Conservation (phyloP, 371 early-diverging fungal genomes). For the Mortierella sp. region DNA sequence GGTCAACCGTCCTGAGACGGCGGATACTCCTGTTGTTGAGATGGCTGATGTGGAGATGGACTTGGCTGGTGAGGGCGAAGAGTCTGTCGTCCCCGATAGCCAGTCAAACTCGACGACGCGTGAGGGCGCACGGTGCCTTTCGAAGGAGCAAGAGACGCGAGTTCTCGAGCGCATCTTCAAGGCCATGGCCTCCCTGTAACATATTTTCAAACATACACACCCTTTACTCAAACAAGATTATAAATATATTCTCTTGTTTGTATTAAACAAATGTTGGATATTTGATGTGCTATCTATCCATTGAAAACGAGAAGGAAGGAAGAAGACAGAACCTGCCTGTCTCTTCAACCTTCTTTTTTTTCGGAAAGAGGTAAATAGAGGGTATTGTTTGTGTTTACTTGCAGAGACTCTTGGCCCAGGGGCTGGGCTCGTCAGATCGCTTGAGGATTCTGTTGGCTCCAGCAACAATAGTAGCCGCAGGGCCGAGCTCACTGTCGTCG, state of each 20-base stretch:
- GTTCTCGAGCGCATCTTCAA: slow-evolving; percentile 37
- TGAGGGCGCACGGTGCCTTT: slow-evolving; percentile 14
- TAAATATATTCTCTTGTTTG: not conserved
- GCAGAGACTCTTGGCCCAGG: slow-evolving; percentile 44
- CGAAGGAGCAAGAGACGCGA: slow-evolving; percentile 40
- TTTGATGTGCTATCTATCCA: slow-evolving; percentile 11
- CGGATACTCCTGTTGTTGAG: not conserved
- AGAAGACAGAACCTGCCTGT: not conserved
- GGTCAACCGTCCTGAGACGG: slow-evolving; percentile 5
- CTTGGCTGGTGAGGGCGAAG: slow-evolving; percentile 10
- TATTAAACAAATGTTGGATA: slow-evolving; percentile 9
- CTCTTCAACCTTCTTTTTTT: not conserved
- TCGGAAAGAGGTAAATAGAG: not conserved
- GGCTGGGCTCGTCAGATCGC: slow-evolving; percentile 24
- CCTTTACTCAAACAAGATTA: not conserved
- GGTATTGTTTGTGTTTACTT: not conserved
- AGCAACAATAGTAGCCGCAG: not conserved
- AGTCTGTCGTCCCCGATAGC: no score
- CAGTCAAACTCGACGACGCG: not conserved
- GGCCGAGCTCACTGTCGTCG: not conserved
- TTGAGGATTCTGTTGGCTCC: slow-evolving; percentile 25
- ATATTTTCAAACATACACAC: not conserved
- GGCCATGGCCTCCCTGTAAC: slow-evolving; percentile 31
- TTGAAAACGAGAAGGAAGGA: not conserved
- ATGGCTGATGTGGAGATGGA: not conserved